Conservation (phyloP, 805 yeast genomes). For the Wickerhamomyces hampshirensis region DNA sequence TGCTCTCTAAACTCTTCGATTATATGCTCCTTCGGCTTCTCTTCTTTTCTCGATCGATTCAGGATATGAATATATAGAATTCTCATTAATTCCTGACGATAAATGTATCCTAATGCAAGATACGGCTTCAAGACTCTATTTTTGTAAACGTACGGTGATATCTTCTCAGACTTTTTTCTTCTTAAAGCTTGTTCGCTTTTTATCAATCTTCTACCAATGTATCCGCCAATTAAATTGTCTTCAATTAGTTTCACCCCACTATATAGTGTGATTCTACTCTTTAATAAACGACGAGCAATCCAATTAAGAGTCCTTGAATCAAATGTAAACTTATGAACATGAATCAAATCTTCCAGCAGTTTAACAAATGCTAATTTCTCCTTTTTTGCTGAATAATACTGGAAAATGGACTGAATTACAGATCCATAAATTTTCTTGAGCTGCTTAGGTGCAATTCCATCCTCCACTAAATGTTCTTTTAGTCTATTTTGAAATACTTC, state of each 20-base stretch:
- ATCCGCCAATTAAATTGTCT: constrained; percentile 33
- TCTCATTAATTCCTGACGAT: constrained; percentile 17
- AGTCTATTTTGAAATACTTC: constrained; percentile 18
- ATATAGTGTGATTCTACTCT: constrained; percentile 25
- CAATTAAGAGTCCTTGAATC: constrained; percentile 30
- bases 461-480: constrained; percentile 10
- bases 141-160: constrained; percentile 19
- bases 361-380: constrained; percentile 6
- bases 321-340: constrained; percentile 24
- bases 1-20: constrained; percentile 16
- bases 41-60: constrained; percentile 8
- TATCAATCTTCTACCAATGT: constrained; percentile 17
- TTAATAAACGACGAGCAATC: constrained; percentile 24
- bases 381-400: constrained; percentile 4
- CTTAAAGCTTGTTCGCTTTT: constrained; percentile 8
- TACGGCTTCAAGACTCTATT: constrained; percentile 23
- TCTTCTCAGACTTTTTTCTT: constrained; percentile 12
- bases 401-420: constrained; percentile 11
- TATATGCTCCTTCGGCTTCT: constrained; percentile 6
- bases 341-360: constrained; percentile 19
- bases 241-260: constrained; percentile 27
- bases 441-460: constrained; percentile 17
- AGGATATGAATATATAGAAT: constrained; percentile 23
- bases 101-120: constrained; percentile 25
- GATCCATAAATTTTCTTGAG: constrained; percentile 23